Base-by-base conservation (phyloP, 2,329 filamentous ascomycete species). In the Penicillium sp. region DNA sequence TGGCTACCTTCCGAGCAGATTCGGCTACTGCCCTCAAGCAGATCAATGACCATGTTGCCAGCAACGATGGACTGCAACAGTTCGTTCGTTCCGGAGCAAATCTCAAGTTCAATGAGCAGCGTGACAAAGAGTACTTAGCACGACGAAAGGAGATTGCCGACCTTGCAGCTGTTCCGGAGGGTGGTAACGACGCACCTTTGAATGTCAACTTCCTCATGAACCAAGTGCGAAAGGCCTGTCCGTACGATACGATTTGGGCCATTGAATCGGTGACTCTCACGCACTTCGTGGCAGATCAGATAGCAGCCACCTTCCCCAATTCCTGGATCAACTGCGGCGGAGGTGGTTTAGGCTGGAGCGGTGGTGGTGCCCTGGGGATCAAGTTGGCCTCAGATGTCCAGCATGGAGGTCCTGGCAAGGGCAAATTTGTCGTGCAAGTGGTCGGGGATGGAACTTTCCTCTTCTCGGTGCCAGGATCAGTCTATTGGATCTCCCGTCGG, bases 241-340 rank as follows among this genome's bases (percentile, higher is more conserved):
- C 87, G 0, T 60, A 71, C 28, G 85, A 89, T 61, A 89, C 89
- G 0, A 89, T 93, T 55, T 93, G 84, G 77, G 87, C 86, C 2
- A 79, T 94, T 42, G 90, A 94, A 73, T 87, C 90, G 0, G 90
- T 94, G 1, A 94, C 90, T 0, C 85, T 89, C 53, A 86, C 87
- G 0, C 72, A 72, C 0, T 82, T 86, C 28, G 86, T 92, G 1
- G 81, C 85, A 26, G 88, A 94, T 61, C 89, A 92, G 60, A 75
- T 94, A 8, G 85, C 87, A 64, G 82, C 85, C 2, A 86, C 81
- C 0, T 67, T 85, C 0, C 89, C 90, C 0, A 89, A 89, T 0
- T 86, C 84, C 0, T 92, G 87, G 88, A 85, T 93, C 66, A 92
- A 92, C 70, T 92, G 89, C 67, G 90, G 90, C 1, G 90, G 88